phyloP scores from a whole-genome alignment of 148 eudicot genomes.

The Cornus suecica region DNA sequence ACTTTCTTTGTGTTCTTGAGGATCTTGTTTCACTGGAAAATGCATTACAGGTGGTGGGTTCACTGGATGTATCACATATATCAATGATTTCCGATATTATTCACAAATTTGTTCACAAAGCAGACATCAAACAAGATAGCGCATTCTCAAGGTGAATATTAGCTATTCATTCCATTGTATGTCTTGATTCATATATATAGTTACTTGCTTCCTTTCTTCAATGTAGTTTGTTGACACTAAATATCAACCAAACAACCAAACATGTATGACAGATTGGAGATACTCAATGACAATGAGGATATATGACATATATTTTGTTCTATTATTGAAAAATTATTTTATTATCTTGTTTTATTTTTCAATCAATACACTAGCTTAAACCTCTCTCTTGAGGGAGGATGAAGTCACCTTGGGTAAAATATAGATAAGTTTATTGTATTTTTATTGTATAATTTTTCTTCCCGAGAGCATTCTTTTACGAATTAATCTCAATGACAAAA shows the following conservation, averaged over 20 bases:
- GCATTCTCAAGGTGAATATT: background rate
- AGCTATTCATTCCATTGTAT: background rate
- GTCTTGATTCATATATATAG: too few relatives aligned
- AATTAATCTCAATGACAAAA: too few relatives aligned
- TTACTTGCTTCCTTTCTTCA: background rate
- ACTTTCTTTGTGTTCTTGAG: constrained; percentile 13
- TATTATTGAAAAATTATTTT: too few relatives aligned
- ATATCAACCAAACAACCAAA: too few relatives aligned
- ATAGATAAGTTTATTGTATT: too few relatives aligned
- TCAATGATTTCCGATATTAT: constrained; percentile 13
- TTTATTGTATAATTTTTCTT: too few relatives aligned
- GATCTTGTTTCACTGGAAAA: constrained; percentile 25
- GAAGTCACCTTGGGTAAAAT: too few relatives aligned
- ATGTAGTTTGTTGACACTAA: background rate
- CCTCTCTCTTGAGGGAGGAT: too few relatives aligned
- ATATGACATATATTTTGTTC: too few relatives aligned
- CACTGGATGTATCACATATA: background rate
- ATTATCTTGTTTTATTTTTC: too few relatives aligned
- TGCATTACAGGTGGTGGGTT: constrained; percentile 7
- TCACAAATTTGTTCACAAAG: constrained; percentile 8
- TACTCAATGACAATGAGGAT: constrained; percentile 17
- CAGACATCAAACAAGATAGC: background rate
- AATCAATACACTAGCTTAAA: too few relatives aligned
- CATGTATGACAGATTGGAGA: constrained; percentile 15
- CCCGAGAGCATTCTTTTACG: too few relatives aligned